Conservation (phyloP, 140 eudicot species). For the Erigeron philadelphicus region DNA sequence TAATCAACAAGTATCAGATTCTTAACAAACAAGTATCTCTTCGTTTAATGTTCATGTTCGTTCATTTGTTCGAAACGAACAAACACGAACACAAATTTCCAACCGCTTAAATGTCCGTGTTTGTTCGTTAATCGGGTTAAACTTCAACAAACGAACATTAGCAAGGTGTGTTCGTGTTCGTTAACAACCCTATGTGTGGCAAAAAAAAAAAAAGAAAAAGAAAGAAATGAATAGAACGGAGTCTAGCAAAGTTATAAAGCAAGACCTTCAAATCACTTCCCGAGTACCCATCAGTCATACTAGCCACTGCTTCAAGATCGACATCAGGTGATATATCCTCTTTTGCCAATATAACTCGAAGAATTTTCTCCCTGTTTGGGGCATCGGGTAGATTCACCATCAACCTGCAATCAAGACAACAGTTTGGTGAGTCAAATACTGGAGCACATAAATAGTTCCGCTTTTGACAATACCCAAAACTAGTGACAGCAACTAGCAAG, state of each 20-base stretch:
- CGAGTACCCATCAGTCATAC: constrained; percentile 81
- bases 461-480: no score
- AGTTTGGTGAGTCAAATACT: neutral
- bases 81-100: no score
- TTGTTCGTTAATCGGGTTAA: no score
- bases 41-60: no score
- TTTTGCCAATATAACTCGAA: constrained; percentile 69
- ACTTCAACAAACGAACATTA: no score
- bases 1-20: no score
- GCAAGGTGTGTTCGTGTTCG: no score
- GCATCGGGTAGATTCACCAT: constrained; percentile 93
- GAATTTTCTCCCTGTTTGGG: constrained; percentile 67
- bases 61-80: no score
- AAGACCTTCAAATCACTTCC: constrained; percentile 95
- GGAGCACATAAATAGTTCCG: neutral
- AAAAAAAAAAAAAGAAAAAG: neutral
- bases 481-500: no score
- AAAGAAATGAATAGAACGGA: neutral
- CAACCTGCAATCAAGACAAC: constrained; percentile 42
- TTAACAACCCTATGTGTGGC: no score
- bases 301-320: constrained; percentile 76
- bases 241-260: neutral
- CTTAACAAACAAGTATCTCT: no score
- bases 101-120: no score
- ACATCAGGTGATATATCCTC: constrained; percentile 72